phyloP scores from a whole-genome alignment of 495 filamentous ascomycete genomes.

The Tuber magnatum region DNA sequence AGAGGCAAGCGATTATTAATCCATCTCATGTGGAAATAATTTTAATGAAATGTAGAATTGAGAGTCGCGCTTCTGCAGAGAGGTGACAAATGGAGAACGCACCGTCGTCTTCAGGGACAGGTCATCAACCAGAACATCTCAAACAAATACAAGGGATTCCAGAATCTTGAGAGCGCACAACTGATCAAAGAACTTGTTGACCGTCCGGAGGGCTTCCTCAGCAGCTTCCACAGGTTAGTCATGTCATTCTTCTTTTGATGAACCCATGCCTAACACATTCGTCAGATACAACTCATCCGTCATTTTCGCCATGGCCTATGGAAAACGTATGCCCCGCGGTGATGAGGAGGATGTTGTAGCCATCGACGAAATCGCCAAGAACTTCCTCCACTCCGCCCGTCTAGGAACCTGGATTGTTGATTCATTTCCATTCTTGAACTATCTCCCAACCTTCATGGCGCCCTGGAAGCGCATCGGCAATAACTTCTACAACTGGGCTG shows the following conservation, averaged over 20 bases:
- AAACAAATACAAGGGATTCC: conserved; percentile 3
- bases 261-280: not conserved
- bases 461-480: not conserved
- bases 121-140: not conserved
- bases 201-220: not conserved
- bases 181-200: not conserved
- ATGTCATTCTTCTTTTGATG: not conserved
- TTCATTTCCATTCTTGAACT: conserved; percentile 2
- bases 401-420: not conserved
- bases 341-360: not conserved
- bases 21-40: not conserved
- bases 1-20: not conserved
- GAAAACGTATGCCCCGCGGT: conserved; percentile 3
- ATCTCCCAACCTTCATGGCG: not conserved
- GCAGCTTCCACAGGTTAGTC: not conserved
- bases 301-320: not conserved
- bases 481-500: not conserved
- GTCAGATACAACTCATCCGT: conserved; percentile 1
- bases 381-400: not conserved
- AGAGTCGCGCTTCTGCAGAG: not conserved
- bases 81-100: not conserved
- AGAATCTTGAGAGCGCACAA: not conserved
- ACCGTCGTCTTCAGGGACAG: conserved; percentile 2
- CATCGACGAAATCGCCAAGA: not conserved
- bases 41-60: not conserved